A percentile compares a stretch with the other conserved stretches of the same genome.
These are phyloP conservation scores for Rhodotorula glutinis DNA, from an alignment of 1,284 basidiomycete genomes.

Conservation along the genomic window DNA sequence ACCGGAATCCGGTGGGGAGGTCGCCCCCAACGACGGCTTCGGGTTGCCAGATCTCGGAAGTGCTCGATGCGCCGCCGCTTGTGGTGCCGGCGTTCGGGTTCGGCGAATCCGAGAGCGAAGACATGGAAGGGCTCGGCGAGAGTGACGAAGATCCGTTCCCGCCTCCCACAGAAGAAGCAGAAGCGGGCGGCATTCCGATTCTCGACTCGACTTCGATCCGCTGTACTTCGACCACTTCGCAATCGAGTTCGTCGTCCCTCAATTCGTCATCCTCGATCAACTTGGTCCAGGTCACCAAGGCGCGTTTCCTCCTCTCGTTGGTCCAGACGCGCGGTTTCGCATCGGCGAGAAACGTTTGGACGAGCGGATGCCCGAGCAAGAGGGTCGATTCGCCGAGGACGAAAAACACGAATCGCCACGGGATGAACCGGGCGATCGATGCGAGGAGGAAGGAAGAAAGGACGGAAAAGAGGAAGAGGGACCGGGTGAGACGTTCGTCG, in stretches of 20 bases:
- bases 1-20: constrained; percentile 11
- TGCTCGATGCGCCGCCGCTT: neutral
- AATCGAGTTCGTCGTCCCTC: constrained; percentile 25
- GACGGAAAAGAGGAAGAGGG: constrained; percentile 38
- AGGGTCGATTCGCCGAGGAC: constrained; percentile 34
- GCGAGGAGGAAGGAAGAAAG: constrained; percentile 29
- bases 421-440: constrained; percentile 29
- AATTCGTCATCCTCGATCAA: constrained; percentile 36
- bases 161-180: too few species aligned
- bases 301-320: neutral
- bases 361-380: constrained; percentile 38
- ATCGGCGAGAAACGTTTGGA: constrained; percentile 14
- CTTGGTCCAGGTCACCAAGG: neutral
- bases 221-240: constrained; percentile 26
- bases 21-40: constrained; percentile 32
- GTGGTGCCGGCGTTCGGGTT: neutral
- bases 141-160: too few species aligned
- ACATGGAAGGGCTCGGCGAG: neutral
- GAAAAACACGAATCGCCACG: constrained; percentile 39
- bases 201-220: constrained; percentile 27
- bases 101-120: too few species aligned
- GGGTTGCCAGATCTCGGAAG: constrained; percentile 7
- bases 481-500: constrained; percentile 30
- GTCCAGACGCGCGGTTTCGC: neutral
- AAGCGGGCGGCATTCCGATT: neutral